Conservation (phyloP, 1,139 yeast genomes). For the Pichia sp. region DNA sequence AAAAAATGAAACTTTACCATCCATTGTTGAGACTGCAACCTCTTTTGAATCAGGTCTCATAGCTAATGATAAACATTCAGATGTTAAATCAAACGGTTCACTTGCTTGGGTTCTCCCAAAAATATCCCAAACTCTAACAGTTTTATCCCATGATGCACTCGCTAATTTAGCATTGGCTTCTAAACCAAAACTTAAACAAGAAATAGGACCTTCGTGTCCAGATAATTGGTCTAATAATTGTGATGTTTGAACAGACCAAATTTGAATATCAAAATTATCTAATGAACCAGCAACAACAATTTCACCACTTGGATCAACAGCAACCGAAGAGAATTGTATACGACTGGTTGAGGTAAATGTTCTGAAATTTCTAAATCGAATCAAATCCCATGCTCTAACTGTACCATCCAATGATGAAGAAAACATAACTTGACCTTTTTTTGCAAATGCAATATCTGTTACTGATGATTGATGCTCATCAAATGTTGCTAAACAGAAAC, state of each 20-base stretch:
- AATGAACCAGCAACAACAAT: constrained; percentile 92
- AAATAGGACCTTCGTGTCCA: constrained; percentile 96
- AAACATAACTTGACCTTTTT: constrained; percentile 81
- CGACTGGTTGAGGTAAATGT: constrained; percentile 89
- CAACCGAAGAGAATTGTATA: constrained; percentile 79
- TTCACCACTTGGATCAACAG: constrained; percentile 97
- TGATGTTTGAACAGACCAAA: constrained; percentile 97
- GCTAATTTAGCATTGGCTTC: constrained; percentile 67
- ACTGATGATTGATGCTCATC: constrained; percentile 87
- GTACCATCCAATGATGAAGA: constrained; percentile 95
- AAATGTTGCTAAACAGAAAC: constrained; percentile 88
- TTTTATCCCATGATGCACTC: constrained; percentile 94
- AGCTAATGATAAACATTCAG: constrained; percentile 80
- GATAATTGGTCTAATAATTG: constrained; percentile 79
- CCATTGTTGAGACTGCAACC: constrained; percentile 81
- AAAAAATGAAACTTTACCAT: constrained; percentile 81
- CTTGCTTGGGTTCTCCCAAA: constrained; percentile 80
- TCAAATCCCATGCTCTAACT: constrained; percentile 92
- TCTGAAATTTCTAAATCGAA: constrained; percentile 88
- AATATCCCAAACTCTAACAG: constrained; percentile 88
- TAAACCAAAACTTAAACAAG: constrained; percentile 76
- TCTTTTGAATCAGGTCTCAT: constrained; percentile 91
- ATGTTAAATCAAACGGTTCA: constrained; percentile 80
- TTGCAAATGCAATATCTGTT: constrained; percentile 81
- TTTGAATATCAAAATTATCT: constrained; percentile 83